phyloP scores from a whole-genome alignment of 2,329 filamentous ascomycete species.

The Ophiocordyceps camponoti-leonardi region DNA sequence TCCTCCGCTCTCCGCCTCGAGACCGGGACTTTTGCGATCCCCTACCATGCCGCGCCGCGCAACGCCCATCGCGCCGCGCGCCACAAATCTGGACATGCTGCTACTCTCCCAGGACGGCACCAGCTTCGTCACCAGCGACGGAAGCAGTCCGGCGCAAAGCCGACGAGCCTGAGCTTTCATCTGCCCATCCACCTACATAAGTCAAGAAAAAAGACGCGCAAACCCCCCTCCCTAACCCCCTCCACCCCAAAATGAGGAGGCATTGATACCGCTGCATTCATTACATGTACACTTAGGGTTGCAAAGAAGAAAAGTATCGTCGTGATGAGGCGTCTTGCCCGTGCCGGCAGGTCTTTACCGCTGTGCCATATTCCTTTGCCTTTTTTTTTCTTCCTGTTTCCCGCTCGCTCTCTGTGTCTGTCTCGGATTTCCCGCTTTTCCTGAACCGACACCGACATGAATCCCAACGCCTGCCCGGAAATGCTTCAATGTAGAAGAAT shows the following conservation, averaged over 20 bases:
- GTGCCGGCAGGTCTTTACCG: too few species aligned
- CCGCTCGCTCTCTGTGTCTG: too few species aligned
- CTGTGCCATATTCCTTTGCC: too few species aligned
- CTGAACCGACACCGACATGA: neutral
- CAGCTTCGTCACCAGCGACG: conserved; percentile 27
- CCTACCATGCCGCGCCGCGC: conserved; percentile 17
- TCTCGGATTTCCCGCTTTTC: neutral
- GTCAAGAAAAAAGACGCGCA: conserved; percentile 2
- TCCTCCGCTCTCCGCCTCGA: conserved; percentile 21
- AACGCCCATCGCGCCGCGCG: conserved; percentile 12
- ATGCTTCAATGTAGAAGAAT: neutral
- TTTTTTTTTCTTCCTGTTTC: too few species aligned
- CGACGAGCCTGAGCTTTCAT: conserved; percentile 19
- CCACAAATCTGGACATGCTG: conserved; percentile 35
- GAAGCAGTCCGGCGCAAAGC: conserved; percentile 30
- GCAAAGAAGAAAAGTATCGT: neutral
- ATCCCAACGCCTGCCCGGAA: conserved; percentile 1
- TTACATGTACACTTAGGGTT: neutral
- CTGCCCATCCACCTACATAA: too few species aligned
- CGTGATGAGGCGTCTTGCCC: neutral
- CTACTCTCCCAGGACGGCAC: conserved; percentile 39
- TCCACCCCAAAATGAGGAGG: too few species aligned
- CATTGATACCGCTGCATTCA: neutral
- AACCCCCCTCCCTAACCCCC: neutral
- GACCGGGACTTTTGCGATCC: conserved; percentile 18